Base-by-base conservation (phyloP, 805 yeast species). In the Nakazawaea wickerhamii region DNA sequence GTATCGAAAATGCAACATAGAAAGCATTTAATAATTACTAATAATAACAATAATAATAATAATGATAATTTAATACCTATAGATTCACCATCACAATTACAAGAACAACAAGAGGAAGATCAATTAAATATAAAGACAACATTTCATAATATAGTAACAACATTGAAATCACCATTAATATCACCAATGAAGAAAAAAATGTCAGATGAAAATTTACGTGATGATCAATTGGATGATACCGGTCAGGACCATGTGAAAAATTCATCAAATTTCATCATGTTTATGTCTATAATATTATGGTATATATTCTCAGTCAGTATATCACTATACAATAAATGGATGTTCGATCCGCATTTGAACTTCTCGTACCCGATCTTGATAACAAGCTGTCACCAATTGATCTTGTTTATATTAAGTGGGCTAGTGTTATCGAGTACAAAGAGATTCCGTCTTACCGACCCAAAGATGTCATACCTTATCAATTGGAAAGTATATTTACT, bases 281-380 rank as follows among this genome's bases (percentile, higher is more conserved):
- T 55, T 2, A 5, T 48, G 4, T 57, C 67, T 4, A 64, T 63
- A 32, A 10, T 56, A 19, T 45, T 57, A 21, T 85, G 93, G 95
- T 85, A 83, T 51, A 45, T 71, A 14, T 81, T 82, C 46, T 81
- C 90, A 5, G 65, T 84, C 44, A 63, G 84, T 14, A 76, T 85
- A 15, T 81, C 90, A 7, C 61, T 86, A 23, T 93, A 91, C 65
- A 93, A 93, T 68, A 90, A 90, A 65, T 89, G 97, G 97, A 91
- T 91, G 97, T 93, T 91, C 65, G 90, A 91, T 30, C 70, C 74
- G 8, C 84, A 87, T 15, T 67, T 90, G 43, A 77, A 85, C 55
- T 82, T 93, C 53, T 75, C 78, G 25, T 93, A 79, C 57, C 99
- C 99, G 1, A 74, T 93, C 18, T 64, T 90, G 22, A 77, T 90